Conservation (phyloP, 2,329 filamentous ascomycete species). For the Myriangium duriaei region DNA sequence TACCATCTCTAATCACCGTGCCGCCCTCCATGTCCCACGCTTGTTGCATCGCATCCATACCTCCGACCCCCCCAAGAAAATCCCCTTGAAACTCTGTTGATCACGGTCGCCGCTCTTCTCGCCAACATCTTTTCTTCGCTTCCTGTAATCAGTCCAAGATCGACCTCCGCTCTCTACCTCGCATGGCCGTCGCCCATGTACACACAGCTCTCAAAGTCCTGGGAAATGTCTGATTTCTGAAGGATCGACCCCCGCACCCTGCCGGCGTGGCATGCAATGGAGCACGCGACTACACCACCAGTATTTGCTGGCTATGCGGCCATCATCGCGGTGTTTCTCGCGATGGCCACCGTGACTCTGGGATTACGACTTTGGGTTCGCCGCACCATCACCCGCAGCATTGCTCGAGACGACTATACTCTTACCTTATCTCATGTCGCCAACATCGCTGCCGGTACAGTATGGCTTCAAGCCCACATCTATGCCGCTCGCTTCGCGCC, state of each 20-base stretch:
- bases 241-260: too few species aligned
- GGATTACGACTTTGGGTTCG: conserved; percentile 2
- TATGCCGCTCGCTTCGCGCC: background rate
- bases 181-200: background rate
- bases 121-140: too few species aligned
- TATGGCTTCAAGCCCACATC: conserved; percentile 1
- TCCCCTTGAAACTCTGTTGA: too few species aligned
- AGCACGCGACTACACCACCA: background rate
- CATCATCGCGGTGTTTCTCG: background rate
- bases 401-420: conserved; percentile 3
- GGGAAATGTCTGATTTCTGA: too few species aligned
- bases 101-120: too few species aligned
- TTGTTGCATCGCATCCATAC: too few species aligned
- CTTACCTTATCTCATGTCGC: conserved; percentile 1
- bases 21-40: too few species aligned
- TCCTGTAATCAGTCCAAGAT: background rate
- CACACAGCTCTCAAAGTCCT: too few species aligned
- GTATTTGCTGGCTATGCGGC: conserved; percentile 1
- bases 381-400: conserved; percentile 1
- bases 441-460: background rate
- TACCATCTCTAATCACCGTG: too few species aligned
- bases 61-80: too few species aligned
- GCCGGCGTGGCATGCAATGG: too few species aligned
- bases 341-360: background rate
- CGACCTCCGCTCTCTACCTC: background rate